Evolutionary conservation across 1,139 yeast genomes (phyloP).

Genomic region (Trichomonascaceae sp.): DNA sequence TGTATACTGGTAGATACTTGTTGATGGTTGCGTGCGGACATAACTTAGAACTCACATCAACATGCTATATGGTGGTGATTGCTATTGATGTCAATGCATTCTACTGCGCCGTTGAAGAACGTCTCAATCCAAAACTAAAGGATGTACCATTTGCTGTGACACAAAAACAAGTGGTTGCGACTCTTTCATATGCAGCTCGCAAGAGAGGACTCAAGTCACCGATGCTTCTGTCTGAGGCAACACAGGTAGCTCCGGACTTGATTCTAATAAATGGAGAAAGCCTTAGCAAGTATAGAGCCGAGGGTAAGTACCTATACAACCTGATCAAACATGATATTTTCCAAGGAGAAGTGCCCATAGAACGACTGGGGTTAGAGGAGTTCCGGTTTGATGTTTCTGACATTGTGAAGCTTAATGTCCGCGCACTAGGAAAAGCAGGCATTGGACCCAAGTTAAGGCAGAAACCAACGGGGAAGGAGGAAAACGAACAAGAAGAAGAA

Average conservation of each 20-base stretch:
- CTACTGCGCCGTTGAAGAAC: slow-evolving; percentile 27
- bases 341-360: slow-evolving; percentile 23
- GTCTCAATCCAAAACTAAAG: slow-evolving; percentile 17
- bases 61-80: slow-evolving; percentile 9
- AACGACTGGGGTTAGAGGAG: slow-evolving; percentile 28
- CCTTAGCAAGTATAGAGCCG: slow-evolving; percentile 21
- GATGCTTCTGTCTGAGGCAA: slow-evolving; percentile 15
- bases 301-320: slow-evolving; percentile 21
- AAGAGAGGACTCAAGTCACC: slow-evolving; percentile 23
- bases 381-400: slow-evolving; percentile 23
- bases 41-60: no score
- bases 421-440: no score
- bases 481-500: slow-evolving; percentile 12
- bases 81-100: slow-evolving; percentile 27
- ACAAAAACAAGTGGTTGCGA: slow-evolving; percentile 25
- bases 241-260: slow-evolving; percentile 16
- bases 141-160: slow-evolving; percentile 24
- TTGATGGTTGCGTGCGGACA: no score
- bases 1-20: no score
- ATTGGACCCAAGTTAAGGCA: no score
- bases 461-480: slow-evolving; percentile 6
- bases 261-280: slow-evolving; percentile 26
- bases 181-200: slow-evolving; percentile 26
- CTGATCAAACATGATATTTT: no score
- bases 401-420: slow-evolving; percentile 12